Base-by-base conservation (phyloP, 805 yeast species). In the Ogataea pilisensis region DNA sequence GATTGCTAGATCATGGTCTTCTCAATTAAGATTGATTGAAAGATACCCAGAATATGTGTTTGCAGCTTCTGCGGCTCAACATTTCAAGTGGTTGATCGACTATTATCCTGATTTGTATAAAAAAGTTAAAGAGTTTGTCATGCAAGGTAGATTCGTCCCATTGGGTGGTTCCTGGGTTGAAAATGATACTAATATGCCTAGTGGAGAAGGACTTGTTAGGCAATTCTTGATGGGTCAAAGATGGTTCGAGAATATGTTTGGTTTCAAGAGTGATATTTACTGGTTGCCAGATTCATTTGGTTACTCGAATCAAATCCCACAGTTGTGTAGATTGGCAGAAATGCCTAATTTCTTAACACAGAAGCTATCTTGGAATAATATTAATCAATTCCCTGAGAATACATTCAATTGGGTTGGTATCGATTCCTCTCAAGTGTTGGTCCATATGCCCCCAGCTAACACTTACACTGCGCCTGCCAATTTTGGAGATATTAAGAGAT, bases 251-350 rank as follows among this genome's bases (percentile, higher is more conserved):
- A 74, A 80, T 44, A 76, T 89, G 54, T 93, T 91, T 66, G 96
- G 95, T 3, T 52, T 68, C 26, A 76, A 83, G 39, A 78, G 91
- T 12, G 75, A 78, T 35, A 75, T 85, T 3, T 91, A 85, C 63
- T 91, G 99, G 99, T 73, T 91, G 36, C 99, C 99, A 11, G 99
- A 91, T 61, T 89, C 98, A 1, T 91, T 91, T 68, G 99, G 99
- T 4, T 91, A 93, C 64, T 82, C 95, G 3, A 86, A 96, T 4
- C 98, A 93, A 63, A 76, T 91, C 35, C 99, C 99, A 0, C 99
- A 91, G 61, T 69, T 91, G 34, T 87, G 96, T 60, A 84, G 89
- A 41, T 64, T 77, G n/a, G 90, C 91, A 1, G 95, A 90, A 5
- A 82, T 89, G 65, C 78, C 82, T 37, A 78, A 82, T 43, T 91